A percentile compares a stretch with the other conserved stretches of the same genome.
These are phyloP conservation scores for Cytidiella melzeri DNA, from an alignment of 768 basidiomycete genomes.

Conservation along the genomic window DNA sequence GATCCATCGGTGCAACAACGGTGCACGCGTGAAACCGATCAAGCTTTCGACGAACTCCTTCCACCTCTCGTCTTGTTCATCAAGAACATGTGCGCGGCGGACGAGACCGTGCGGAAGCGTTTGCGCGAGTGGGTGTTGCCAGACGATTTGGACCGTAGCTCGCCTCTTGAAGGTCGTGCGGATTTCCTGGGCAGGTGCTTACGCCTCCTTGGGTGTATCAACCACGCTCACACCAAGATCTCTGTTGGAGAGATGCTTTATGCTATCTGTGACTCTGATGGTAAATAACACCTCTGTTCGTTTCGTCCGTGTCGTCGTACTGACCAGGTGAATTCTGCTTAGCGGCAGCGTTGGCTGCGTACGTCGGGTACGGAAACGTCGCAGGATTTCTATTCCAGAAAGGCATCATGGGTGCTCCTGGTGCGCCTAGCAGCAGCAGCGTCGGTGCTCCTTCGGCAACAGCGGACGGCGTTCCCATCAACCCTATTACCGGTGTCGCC, in stretches of 20 bases:
- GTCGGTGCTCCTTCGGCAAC: conserved; percentile 28
- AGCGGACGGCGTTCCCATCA: conserved; percentile 44
- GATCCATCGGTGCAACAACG: conserved; percentile 51
- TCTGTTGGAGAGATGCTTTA: conserved; percentile 85
- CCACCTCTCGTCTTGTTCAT: conserved; percentile 74
- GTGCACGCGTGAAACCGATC: conserved; percentile 44
- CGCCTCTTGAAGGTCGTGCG: conserved; percentile 63
- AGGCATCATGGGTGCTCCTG: conserved; percentile 65
- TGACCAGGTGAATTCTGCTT: conserved; percentile 3
- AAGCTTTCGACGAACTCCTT: conserved; percentile 69
- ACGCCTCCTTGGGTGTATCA: conserved; percentile 68
- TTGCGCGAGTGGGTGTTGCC: conserved; percentile 72
- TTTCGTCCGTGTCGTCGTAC: background rate
- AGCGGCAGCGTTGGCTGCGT: conserved; percentile 69
- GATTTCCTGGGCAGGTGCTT: conserved; percentile 77
- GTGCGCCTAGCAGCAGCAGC: conserved; percentile 23
- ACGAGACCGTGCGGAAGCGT: conserved; percentile 48
- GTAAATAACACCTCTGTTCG: conserved; percentile 29
- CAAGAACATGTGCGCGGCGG: conserved; percentile 60
- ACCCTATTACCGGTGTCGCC: conserved; percentile 83
- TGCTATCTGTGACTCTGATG: conserved; percentile 74
- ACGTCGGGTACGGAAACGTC: conserved; percentile 92
- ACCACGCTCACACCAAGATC: conserved; percentile 67
- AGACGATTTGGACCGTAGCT: conserved; percentile 70
- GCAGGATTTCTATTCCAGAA: conserved; percentile 93